Evolutionary conservation across 2,329 filamentous ascomycete species (phyloP).

Genomic region (Hymenoscyphus albidus): DNA sequence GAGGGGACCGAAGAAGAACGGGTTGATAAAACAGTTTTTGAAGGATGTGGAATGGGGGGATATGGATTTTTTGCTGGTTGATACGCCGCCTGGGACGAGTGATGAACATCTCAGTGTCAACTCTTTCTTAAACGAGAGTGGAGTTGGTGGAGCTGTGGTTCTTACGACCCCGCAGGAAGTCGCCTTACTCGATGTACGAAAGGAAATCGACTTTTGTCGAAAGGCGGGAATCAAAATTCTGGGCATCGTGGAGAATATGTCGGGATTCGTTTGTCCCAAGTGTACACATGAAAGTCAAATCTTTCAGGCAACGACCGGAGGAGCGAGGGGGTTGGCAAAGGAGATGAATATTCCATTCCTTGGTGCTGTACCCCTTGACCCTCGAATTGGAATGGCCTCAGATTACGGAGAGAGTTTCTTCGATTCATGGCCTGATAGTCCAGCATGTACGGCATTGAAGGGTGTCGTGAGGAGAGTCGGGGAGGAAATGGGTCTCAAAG

Average conservation of each 20-base stretch:
- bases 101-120: constrained; percentile 97
- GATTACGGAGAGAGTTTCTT: constrained; percentile 98
- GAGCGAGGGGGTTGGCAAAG: constrained; percentile 72
- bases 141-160: constrained; percentile 88
- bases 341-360: constrained; percentile 88
- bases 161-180: constrained; percentile 97
- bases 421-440: constrained; percentile 88
- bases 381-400: constrained; percentile 91
- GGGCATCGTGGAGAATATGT: constrained; percentile 97
- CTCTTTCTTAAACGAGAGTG: constrained; percentile 82
- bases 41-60: constrained; percentile 99
- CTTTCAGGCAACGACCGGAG: constrained; percentile 87
- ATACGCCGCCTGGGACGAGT: constrained; percentile 91
- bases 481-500: constrained; percentile 51
- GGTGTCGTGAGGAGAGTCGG: constrained; percentile 73
- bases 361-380: constrained; percentile 86
- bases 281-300: constrained; percentile 82
- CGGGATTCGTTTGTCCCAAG: constrained; percentile 90
- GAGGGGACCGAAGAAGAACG: constrained; percentile 98
- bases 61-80: constrained; percentile 86
- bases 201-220: constrained; percentile 95
- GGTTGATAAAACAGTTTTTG: constrained; percentile 93
- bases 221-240: constrained; percentile 89
- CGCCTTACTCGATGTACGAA: constrained; percentile 83
- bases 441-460: constrained; percentile 78